These are phyloP conservation scores for Fusarium sp. DNA, from an alignment of 2,329 filamentous ascomycete genomes.

Conservation along the genomic window DNA sequence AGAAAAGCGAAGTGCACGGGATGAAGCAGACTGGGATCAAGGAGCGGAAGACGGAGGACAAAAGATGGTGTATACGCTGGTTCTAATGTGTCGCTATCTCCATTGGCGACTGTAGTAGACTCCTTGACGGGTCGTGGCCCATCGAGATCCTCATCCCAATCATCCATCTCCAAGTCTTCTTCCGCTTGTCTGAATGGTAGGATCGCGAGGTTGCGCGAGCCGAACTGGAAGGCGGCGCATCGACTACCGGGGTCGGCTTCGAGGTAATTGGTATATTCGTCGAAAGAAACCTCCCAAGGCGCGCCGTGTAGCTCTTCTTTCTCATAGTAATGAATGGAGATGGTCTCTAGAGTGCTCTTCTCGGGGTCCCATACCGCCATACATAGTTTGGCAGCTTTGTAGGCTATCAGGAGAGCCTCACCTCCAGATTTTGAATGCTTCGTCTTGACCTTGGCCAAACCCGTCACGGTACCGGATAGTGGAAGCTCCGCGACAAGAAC, in stretches of 20 bases:
- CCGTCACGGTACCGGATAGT: constrained; percentile 85
- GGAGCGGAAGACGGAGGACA: constrained; percentile 86
- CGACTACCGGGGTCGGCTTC: constrained; percentile 90
- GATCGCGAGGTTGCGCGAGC: constrained; percentile 87
- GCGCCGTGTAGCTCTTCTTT: constrained; percentile 86
- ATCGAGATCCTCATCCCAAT: constrained; percentile 86
- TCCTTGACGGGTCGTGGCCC: constrained; percentile 68
- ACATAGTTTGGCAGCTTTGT: constrained; percentile 92
- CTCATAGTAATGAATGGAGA: constrained; percentile 98
- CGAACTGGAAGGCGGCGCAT: constrained; percentile 95
- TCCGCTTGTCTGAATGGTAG: constrained; percentile 88
- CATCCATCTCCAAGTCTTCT: constrained; percentile 90
- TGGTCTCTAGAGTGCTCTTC: constrained; percentile 80
- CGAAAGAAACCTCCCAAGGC: constrained; percentile 82
- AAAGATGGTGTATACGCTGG: constrained; percentile 90
- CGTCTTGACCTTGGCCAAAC: constrained; percentile 80
- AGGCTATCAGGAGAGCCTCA: constrained; percentile 83
- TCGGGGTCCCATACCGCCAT: constrained; percentile 93
- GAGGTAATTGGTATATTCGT: constrained; percentile 81
- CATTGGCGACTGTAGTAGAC: constrained; percentile 47
- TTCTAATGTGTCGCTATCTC: constrained; percentile 54
- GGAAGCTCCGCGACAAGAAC: constrained; percentile 86
- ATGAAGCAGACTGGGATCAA: constrained; percentile 88
- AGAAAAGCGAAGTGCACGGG: constrained; percentile 93
- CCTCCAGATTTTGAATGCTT: constrained; percentile 80